Base-by-base conservation (phyloP, 2,329 filamentous ascomycete genomes). In the Alternaria sp. region DNA sequence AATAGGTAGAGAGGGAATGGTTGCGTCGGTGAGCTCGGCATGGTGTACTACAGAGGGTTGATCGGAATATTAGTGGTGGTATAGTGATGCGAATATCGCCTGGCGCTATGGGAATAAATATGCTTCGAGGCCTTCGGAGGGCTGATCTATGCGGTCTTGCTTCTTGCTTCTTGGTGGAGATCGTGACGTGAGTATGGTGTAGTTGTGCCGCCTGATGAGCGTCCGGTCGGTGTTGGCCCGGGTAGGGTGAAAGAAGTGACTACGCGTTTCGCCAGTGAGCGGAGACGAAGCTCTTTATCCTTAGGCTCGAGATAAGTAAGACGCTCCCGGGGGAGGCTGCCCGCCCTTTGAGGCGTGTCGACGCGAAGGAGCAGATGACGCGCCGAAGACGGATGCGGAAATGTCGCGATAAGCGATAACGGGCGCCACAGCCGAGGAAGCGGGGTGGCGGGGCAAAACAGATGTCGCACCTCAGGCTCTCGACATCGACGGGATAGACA, bases 1-100 rank as follows among this genome's bases (percentile, higher is more conserved):
- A 81, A 67, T 49, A 81, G 76, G 71, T 79, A 81, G 61, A 79
- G 72, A 3, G 78, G 78, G 64, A 81, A 80, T 4, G 86, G 86
- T 12, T 83, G 55, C 43, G 71, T 70, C 51, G 72, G 68, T n/a
- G 53, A 64, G 45, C 55, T 61, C 25, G 63, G 57, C 63, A 68
- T 69, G 12, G 12, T 51, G 50, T 45, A 28, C 26, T 55, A 37
- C 9, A 10, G 30, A 37, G n/a, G 7, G n/a, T 26, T 23, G 43
- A 4, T 18, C 15, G 23, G 6, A 25, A 11, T 20, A 21, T 55
- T 26, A 44, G 33, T 20, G 10, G 23, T 55, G 10, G 28, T 37
- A 21, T 23, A 51, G 20, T 14, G 49, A 23, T 53, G 15, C n/a
- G 14, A n/a, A 12, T 53, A 45, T 33, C 14, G 46, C 25, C 28